Conservation (phyloP, 1,284 basidiomycete species). For the Leucoagaricus sp. region DNA sequence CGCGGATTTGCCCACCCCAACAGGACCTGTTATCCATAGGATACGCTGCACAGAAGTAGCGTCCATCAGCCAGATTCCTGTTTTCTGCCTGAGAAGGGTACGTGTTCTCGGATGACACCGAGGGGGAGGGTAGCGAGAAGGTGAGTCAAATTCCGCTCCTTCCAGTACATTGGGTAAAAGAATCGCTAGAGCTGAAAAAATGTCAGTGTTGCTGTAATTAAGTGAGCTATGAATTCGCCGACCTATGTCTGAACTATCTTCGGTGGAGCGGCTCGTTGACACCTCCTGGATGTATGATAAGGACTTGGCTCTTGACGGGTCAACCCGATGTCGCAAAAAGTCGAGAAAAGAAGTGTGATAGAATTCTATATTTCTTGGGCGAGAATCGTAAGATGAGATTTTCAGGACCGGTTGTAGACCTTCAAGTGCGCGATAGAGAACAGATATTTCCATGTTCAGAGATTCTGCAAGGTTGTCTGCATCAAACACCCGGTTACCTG, state of each 20-base stretch:
- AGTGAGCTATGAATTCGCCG: not conserved
- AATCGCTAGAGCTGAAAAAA: not conserved
- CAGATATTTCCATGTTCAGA: not conserved
- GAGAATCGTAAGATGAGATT: not conserved
- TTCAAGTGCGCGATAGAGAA: not conserved
- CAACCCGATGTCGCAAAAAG: not conserved
- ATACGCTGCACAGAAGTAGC: not conserved
- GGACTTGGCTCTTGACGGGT: not conserved
- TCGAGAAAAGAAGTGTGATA: constrained; percentile 5
- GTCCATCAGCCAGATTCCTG: not conserved
- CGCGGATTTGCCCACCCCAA: constrained; percentile 19
- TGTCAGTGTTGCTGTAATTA: not conserved
- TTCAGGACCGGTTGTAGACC: not conserved
- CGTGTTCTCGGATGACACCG: not conserved
- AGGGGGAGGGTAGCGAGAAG: not conserved
- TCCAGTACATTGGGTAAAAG: not conserved
- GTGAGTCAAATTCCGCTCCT: not conserved
- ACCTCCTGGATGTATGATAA: not conserved
- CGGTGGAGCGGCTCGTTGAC: not conserved
- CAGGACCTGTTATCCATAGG: constrained; percentile 9
- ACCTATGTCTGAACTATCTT: not conserved
- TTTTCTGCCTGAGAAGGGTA: not conserved
- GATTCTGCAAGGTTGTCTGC: not conserved
- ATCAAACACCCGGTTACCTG: not conserved
- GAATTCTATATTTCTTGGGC: not conserved